A percentile compares a stretch with the other conserved stretches of the same genome.
phyloP scores from a whole-genome alignment of 2,329 filamentous ascomycete species.

The Cercospora beticola region DNA sequence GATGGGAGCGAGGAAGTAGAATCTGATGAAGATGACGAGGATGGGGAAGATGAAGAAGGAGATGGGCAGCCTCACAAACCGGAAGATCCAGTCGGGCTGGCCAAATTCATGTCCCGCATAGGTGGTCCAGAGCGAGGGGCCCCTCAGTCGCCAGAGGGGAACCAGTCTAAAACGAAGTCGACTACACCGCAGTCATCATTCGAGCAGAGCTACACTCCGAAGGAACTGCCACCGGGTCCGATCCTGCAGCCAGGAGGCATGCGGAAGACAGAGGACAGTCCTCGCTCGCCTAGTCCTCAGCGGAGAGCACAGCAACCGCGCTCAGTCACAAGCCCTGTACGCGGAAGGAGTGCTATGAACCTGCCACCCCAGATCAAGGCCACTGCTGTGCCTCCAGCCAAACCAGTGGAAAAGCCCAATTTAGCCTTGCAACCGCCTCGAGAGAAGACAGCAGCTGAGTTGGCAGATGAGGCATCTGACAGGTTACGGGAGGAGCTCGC shows the following conservation, averaged over 20 bases:
- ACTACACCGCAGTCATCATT: constrained; percentile 25
- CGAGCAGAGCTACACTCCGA: constrained; percentile 38
- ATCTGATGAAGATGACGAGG: constrained; percentile 37
- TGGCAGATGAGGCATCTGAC: constrained; percentile 69
- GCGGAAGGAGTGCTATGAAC: constrained; percentile 12
- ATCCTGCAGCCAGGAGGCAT: constrained; percentile 54
- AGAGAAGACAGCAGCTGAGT: constrained; percentile 45
- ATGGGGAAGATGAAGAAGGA: constrained; percentile 44
- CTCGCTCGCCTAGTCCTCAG: constrained; percentile 68
- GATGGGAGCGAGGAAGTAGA: constrained; percentile 31
- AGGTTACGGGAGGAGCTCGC: constrained; percentile 63
- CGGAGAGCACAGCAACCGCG: constrained; percentile 47
- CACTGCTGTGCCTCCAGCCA: constrained; percentile 35
- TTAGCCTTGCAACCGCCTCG: constrained; percentile 37
- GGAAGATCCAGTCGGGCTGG: constrained; percentile 25
- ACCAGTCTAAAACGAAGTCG: constrained; percentile 29
- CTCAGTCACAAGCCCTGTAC: constrained; percentile 50
- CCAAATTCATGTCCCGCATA: constrained; percentile 30
- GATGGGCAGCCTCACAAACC: constrained; percentile 44
- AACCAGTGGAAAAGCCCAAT: constrained; percentile 34
- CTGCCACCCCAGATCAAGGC: constrained; percentile 34
- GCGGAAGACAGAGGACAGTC: constrained; percentile 44
- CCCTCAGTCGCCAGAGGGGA: constrained; percentile 17
- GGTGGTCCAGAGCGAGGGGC: constrained; percentile 1
- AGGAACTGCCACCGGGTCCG: constrained; percentile 47